phyloP scores from a whole-genome alignment of 345 rosid genomes.

The Aquilaria yunnanensis region DNA sequence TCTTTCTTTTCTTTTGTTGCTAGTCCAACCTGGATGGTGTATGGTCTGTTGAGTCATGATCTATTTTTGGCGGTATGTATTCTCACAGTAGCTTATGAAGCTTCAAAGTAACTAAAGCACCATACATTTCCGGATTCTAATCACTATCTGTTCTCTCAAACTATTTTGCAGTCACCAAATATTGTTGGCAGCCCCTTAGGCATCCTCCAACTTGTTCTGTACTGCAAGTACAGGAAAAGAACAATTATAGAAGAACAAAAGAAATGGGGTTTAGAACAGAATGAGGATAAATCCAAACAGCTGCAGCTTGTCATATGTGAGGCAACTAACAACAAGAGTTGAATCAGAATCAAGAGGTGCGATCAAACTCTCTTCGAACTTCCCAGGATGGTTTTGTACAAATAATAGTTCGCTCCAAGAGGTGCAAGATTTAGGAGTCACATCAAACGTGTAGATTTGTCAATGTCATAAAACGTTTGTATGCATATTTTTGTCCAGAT shows the following conservation, averaged over 20 bases:
- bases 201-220: constrained; percentile 55
- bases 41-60: constrained; percentile 72
- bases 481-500: background rate
- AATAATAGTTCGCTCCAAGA: background rate
- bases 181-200: constrained; percentile 66
- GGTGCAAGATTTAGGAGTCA: background rate
- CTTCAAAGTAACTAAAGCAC: too few relatives aligned
- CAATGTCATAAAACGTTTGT: background rate
- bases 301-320: constrained; percentile 22
- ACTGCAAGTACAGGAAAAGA: constrained; percentile 54
- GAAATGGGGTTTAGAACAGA: constrained; percentile 47
- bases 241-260: constrained; percentile 34
- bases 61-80: constrained; percentile 66
- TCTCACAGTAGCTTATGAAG: background rate
- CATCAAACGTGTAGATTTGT: too few relatives aligned
- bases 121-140: background rate
- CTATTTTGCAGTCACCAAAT: constrained; percentile 57
- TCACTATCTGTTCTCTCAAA: background rate
- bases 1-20: constrained; percentile 77
- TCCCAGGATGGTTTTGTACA: background rate
- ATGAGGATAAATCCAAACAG: constrained; percentile 28
- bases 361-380: too few relatives aligned
- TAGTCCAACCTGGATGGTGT: constrained; percentile 64
- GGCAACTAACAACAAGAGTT: constrained; percentile 23
- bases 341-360: constrained; percentile 8